A percentile compares a stretch with the other conserved stretches of the same genome.
phyloP scores from a whole-genome alignment of 129 eudicot species.

The Ambrosia trifida region DNA sequence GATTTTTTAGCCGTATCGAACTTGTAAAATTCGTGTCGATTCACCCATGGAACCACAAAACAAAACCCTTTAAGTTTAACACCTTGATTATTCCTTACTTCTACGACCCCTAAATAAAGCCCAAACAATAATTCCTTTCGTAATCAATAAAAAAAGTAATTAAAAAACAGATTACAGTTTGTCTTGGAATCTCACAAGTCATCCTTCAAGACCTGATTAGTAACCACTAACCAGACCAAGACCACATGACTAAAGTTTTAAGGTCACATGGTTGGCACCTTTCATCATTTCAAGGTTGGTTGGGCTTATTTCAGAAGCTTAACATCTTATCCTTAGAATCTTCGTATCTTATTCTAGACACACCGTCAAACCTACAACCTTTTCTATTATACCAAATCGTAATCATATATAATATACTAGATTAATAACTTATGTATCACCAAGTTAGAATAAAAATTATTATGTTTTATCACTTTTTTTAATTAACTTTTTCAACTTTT shows the following conservation, averaged over 20 bases:
- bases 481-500: no score
- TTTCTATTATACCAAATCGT: background rate
- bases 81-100: no score
- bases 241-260: constrained; percentile 29
- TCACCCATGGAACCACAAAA: no score
- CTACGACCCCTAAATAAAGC: no score
- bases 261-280: constrained; percentile 26
- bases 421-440: no score
- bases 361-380: background rate
- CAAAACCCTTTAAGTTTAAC: no score
- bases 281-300: constrained; percentile 15
- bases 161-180: constrained; percentile 22
- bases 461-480: no score
- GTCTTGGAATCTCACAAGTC: constrained; percentile 33
- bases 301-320: constrained; percentile 19
- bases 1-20: no score
- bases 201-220: constrained; percentile 27
- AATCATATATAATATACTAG: no score
- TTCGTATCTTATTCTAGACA: background rate
- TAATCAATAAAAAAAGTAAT: background rate
- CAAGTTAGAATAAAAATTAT: no score
- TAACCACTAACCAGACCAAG: background rate
- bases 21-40: no score
- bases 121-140: background rate
- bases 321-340: constrained; percentile 2